Percentiles rank a stretch among this genome's conserved stretches.
These are phyloP conservation scores for Ploettnerulaceae sp. DNA, from an alignment of 2,329 filamentous ascomycete species.

Conservation along the genomic window DNA sequence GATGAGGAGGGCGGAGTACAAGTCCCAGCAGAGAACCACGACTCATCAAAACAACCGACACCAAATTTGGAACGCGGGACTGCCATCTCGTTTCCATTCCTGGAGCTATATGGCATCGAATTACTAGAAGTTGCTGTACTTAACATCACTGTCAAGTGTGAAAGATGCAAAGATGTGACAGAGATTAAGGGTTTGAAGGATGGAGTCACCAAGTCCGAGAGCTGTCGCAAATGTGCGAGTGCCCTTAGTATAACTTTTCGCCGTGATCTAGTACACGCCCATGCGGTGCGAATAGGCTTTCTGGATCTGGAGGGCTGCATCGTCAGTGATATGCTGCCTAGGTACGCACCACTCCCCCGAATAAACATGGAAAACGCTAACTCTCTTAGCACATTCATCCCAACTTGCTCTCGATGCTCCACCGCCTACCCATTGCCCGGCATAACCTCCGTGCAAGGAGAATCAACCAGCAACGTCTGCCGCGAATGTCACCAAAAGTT, in stretches of 20 bases:
- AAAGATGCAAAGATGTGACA: conserved; percentile 68
- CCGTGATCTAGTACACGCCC: conserved; percentile 65
- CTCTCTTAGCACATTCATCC: conserved; percentile 61
- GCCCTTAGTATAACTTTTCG: conserved; percentile 52
- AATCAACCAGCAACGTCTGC: conserved; percentile 69
- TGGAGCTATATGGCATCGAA: conserved; percentile 75
- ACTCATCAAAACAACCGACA: conserved; percentile 19
- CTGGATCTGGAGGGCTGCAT: conserved; percentile 72
- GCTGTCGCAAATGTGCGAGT: conserved; percentile 56
- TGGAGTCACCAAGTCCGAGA: conserved; percentile 45
- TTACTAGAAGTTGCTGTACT: conserved; percentile 64
- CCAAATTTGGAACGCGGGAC: conserved; percentile 58
- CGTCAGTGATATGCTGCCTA: conserved; percentile 69
- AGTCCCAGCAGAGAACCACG: conserved; percentile 34
- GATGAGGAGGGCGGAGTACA: conserved; percentile 41
- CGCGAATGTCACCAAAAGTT: conserved; percentile 76
- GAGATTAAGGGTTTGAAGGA: conserved; percentile 65
- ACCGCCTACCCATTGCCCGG: conserved; percentile 57
- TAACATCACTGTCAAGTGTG: conserved; percentile 69
- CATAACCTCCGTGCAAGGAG: conserved; percentile 67
- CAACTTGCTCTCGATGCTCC: conserved; percentile 74
- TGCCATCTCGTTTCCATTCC: conserved; percentile 70
- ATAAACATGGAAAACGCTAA: conserved; percentile 1
- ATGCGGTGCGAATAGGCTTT: conserved; percentile 72
- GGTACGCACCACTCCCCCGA: conserved; percentile 38